A percentile compares a stretch with the other conserved stretches of the same genome.
These are phyloP conservation scores for Phytophthora pseudosyringae DNA, from an alignment of 352 stramenopile species.

Conservation along the genomic window DNA sequence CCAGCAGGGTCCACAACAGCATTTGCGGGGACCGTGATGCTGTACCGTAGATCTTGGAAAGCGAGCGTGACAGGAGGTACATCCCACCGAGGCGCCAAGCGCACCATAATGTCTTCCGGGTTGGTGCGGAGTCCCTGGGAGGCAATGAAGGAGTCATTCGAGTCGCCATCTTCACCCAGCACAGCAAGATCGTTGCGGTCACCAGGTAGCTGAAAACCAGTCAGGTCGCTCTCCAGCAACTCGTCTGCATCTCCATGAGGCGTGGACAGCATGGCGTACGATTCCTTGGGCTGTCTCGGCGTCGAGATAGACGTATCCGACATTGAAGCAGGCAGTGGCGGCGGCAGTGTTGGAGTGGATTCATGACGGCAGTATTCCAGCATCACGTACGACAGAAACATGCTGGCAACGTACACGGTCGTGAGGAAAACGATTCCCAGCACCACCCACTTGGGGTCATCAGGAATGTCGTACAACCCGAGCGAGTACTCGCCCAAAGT, in stretches of 20 bases:
- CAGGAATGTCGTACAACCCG: slow-evolving; percentile 44
- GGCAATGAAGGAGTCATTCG: slow-evolving; percentile 27
- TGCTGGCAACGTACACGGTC: slow-evolving; percentile 33
- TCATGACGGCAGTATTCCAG: slow-evolving; percentile 49
- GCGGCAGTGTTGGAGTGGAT: slow-evolving; percentile 3
- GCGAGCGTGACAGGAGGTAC: slow-evolving; percentile 48
- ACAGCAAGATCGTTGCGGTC: slow-evolving; percentile 19
- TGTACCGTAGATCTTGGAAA: slow-evolving; percentile 55
- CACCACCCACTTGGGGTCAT: slow-evolving; percentile 45
- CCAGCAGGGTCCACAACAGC: slow-evolving; percentile 15
- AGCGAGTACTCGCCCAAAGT: slow-evolving; percentile 52
- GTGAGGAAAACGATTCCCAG: slow-evolving; percentile 41
- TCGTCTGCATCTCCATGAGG: slow-evolving; percentile 34
- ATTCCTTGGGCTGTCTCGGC: slow-evolving; percentile 35
- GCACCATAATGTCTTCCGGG: slow-evolving; percentile 26
- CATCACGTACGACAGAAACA: slow-evolving; percentile 45
- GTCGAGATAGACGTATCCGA: slow-evolving; percentile 15
- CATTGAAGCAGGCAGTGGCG: slow-evolving; percentile 13
- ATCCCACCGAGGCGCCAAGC: slow-evolving; percentile 34
- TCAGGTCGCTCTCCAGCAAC: slow-evolving; percentile 35
- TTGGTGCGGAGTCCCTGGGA: slow-evolving; percentile 31
- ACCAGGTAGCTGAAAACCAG: slow-evolving; percentile 10
- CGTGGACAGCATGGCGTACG: slow-evolving; percentile 44
- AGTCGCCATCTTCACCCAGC: slow-evolving; percentile 8
- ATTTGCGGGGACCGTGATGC: slow-evolving; percentile 30